Base-by-base conservation (phyloP, 2,329 filamentous ascomycete genomes). In the Shiraia bambusicola region DNA sequence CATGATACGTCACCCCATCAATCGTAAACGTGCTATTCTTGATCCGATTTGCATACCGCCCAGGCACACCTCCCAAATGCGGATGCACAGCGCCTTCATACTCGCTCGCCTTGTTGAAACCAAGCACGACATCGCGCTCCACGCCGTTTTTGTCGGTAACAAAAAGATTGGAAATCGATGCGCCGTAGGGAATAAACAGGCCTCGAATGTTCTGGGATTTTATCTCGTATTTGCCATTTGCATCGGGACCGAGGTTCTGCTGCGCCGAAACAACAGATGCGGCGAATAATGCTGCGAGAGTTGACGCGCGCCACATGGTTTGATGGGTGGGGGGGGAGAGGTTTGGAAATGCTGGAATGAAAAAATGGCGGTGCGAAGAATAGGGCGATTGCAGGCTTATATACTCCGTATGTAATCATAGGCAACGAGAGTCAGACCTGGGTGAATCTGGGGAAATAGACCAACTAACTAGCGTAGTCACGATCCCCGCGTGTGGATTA, bases 1-100 rank as follows among this genome's bases (percentile, higher is more conserved):
- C 70, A 46, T 83, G 67, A 66, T 80, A 87, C 3, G 66, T 71
- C 39, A 71, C 68, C 37, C 82, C 84, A 52, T 87, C 84, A 42
- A 88, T 80, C 45, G 72, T 76, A 59, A 88, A 88, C 5, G 78
- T 84, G 66, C 80, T 83, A 73, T 90, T 89, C 75, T 81, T 82
- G 74, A 90, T 90, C 51, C 87, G 83, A 67, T 91, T 91, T 44
- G 87, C 87, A 63, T 91, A 91, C 40, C 87, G 82, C 58, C 86
- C 86, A 0, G 85, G 85, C 1, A 91, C 81, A 56, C 82, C 74
- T 44, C 85, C 87, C 52, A 86, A 83, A 73, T 89, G 85, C 36
- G 80, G 82, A 65, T 90, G 86, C 47, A 78, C 72, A 45, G 88
- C 84, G 34, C 81, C 65, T 45, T 67, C 69, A 69, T 90, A 91